Percentiles rank a stretch among this genome's conserved stretches.
These are phyloP conservation scores for Fusarium dlaminii DNA, from an alignment of 2,329 filamentous ascomycete species.

Conservation along the genomic window DNA sequence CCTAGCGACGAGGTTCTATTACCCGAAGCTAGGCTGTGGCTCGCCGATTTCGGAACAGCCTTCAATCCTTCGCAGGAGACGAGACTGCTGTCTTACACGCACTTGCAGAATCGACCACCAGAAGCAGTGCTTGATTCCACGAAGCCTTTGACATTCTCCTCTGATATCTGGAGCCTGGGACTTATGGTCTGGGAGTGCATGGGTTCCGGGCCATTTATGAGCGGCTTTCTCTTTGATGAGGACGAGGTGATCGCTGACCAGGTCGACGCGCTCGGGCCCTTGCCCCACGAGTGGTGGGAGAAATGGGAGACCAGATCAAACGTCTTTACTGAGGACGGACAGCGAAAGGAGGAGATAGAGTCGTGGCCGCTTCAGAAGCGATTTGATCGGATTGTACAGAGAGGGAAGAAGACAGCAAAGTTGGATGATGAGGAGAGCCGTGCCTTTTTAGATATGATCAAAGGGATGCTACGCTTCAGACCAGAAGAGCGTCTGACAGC, in stretches of 20 bases:
- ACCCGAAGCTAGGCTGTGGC: neutral
- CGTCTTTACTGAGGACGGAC: neutral
- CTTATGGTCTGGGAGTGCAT: neutral
- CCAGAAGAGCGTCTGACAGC: neutral
- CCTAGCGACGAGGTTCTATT: accelerated
- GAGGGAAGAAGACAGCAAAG: neutral
- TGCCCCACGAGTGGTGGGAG: accelerated
- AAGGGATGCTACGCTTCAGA: neutral
- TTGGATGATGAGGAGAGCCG: neutral
- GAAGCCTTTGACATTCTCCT: accelerated
- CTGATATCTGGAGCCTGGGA: neutral
- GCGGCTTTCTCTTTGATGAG: accelerated
- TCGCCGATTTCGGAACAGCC: neutral
- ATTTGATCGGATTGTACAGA: neutral
- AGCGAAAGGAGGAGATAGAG: neutral
- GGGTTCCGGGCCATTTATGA: accelerated
- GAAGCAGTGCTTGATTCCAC: accelerated
- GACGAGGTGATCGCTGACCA: neutral
- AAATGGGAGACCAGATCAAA: neutral
- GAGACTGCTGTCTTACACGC: accelerated
- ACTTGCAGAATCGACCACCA: neutral
- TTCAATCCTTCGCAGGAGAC: neutral
- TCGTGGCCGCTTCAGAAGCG: neutral
- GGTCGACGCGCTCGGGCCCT: accelerated
- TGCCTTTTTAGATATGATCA: neutral